phyloP scores from a whole-genome alignment of 139 green algal genomes.

The Micractinium sp. region DNA sequence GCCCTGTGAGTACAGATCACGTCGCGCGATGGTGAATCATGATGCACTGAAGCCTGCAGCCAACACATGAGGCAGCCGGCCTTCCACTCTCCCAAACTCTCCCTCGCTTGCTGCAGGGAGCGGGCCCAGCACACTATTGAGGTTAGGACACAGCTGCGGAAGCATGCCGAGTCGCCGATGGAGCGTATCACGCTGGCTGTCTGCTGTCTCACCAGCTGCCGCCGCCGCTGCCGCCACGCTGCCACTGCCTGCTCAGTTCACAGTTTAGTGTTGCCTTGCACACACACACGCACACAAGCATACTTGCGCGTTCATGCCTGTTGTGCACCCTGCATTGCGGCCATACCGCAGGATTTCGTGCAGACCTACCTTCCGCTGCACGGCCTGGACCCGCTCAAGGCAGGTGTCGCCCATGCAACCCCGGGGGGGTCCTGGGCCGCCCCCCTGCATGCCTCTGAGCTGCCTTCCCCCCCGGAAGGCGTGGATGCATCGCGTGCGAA shows the following conservation, averaged over 20 bases:
- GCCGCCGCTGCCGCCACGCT: background rate
- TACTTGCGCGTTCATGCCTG: background rate
- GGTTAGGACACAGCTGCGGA: background rate
- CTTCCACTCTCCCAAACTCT: background rate
- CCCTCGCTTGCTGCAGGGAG: slow-evolving; percentile 48
- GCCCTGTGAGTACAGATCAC: background rate
- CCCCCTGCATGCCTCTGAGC: no score
- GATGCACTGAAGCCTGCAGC: no score
- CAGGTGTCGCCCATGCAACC: no score
- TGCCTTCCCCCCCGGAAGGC: no score
- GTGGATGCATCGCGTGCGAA: no score
- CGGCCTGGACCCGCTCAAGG: slow-evolving; percentile 45
- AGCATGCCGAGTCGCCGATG: background rate
- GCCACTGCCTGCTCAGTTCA: background rate
- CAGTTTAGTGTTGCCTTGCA: background rate
- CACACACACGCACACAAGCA: no score
- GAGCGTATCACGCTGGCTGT: background rate
- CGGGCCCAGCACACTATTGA: slow-evolving; percentile 71
- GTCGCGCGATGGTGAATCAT: background rate
- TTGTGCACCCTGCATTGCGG: background rate
- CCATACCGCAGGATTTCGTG: slow-evolving; percentile 60
- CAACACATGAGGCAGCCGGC: background rate
- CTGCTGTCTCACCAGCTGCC: background rate
- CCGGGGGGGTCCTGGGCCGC: no score
- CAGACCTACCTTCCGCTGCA: slow-evolving; percentile 76